Base-by-base conservation (phyloP, 1,139 yeast genomes). In the Yamadazyma songkhlaensis region DNA sequence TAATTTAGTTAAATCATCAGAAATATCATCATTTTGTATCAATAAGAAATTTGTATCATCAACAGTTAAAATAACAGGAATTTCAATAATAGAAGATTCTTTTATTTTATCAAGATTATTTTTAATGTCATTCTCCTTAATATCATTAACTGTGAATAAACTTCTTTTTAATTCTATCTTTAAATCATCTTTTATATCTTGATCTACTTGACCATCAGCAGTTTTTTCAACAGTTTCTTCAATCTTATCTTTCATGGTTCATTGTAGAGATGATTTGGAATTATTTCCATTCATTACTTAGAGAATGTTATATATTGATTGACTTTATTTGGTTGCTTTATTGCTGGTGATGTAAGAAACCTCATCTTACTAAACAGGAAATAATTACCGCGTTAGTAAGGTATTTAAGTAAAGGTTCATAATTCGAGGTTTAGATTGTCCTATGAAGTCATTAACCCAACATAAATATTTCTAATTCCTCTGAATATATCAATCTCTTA, bases 1-100 rank as follows among this genome's bases (percentile, higher is more conserved):
- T 11, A 55, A 39, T 29, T 51, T 15, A 49, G 50, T 29, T 41
- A 45, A 32, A 41, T 29, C 14, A 4, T 36, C 20, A 6, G 27
- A 10, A 29, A 9, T 39, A n/a, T 46, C 44, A 10, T 48, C 44
- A n/a, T 47, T 42, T 6, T 59, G 65, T 3, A 54, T 44, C 20
- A 63, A 40, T 11, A 59, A 46, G 40, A 59, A 62, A n/a, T 57
- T 53, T 1, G 56, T 46, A 25, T 51, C 58, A 7, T 50, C 52
- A 6, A 60, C 41, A 14, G 37, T 45, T 7, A 59, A 29, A 4
- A 53, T 42, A 6, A 59, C 43, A 2, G 64, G 64, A 6, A 31
- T 32, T 15, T 31, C 21, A 8, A 4, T 12, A 5, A 32, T 11
- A 12, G 20, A 17, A 17, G 20, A 17, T 17, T 17, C 20, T 17